Conservation (phyloP, 305 asterid genomes). For the Fraxinus dipetala region DNA sequence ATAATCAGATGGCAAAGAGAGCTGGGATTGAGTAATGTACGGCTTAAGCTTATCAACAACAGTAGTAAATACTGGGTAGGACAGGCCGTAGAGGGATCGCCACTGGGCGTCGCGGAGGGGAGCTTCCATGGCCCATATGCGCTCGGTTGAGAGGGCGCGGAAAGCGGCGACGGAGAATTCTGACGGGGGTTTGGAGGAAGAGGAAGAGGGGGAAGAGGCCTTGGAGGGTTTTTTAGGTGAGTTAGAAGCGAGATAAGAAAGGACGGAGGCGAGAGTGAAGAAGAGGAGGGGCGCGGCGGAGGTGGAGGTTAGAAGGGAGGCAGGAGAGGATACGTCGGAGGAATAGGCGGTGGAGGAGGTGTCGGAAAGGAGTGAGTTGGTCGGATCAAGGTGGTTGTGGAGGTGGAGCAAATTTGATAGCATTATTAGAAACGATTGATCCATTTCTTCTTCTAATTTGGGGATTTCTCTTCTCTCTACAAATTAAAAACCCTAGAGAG, state of each 20-base stretch:
- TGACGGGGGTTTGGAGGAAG: conserved; percentile 47
- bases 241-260: conserved; percentile 73
- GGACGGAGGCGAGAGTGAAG: conserved; percentile 90
- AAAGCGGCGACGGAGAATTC: conserved; percentile 93
- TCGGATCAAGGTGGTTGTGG: conserved; percentile 72
- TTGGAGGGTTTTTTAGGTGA: conserved; percentile 46
- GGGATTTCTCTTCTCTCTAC: background rate
- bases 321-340: conserved; percentile 42
- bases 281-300: conserved; percentile 90
- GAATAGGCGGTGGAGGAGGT: conserved; percentile 50
- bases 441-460: conserved; percentile 34
- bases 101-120: conserved; percentile 94
- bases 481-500: conserved; percentile 28
- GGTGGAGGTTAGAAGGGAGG: conserved; percentile 64
- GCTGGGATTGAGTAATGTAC: conserved; percentile 83
- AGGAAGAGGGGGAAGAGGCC: conserved; percentile 42
- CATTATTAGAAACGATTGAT: conserved; percentile 79
- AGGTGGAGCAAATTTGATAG: conserved; percentile 77
- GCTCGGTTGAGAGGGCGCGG: conserved; percentile 96
- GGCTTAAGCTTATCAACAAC: conserved; percentile 93
- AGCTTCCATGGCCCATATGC: conserved; percentile 94
- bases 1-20: conserved; percentile 91
- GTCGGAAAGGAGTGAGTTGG: conserved; percentile 61
- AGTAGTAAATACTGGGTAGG: conserved; percentile 95
- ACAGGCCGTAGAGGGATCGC: conserved; percentile 89